Evolutionary conservation across 176 grass and related monocot species (phyloP).

Genomic region (sorghum (Sorghum bicolor)): DNA sequence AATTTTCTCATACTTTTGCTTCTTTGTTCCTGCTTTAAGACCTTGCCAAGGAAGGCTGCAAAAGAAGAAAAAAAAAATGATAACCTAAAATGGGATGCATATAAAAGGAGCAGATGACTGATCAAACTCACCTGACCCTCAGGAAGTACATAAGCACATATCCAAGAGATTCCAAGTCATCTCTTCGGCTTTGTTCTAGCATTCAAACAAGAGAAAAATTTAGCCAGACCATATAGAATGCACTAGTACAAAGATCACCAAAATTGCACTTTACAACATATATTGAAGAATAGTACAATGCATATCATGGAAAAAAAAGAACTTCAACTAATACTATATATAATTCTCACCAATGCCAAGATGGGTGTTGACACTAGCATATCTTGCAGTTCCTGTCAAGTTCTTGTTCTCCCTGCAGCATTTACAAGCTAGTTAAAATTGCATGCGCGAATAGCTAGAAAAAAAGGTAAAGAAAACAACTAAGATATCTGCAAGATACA

Average conservation of each 20-base stretch:
- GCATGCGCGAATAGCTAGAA: neutral
- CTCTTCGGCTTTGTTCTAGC: constrained; percentile 96
- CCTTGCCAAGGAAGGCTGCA: constrained; percentile 97
- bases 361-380: constrained; percentile 94
- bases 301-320: constrained; percentile 9
- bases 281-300: constrained; percentile 1
- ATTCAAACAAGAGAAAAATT: constrained; percentile 11
- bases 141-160: constrained; percentile 99
- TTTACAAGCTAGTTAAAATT: constrained; percentile 30
- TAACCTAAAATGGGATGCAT: neutral
- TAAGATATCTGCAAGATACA: neutral
- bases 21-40: constrained; percentile 96
- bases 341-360: constrained; percentile 87
- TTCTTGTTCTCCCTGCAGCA: constrained; percentile 94
- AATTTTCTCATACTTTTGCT: constrained; percentile 95
- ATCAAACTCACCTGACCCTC: constrained; percentile 79
- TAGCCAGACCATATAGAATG: neutral
- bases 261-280: neutral
- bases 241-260: neutral
- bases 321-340: neutral
- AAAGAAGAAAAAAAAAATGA: constrained; percentile 28
- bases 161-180: constrained; percentile 99
- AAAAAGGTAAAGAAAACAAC: neutral
- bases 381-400: constrained; percentile 93
- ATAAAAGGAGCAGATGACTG: constrained; percentile 10